Evolutionary conservation across 2,329 filamentous ascomycete species (phyloP).

Genomic region (Venturia pyrina): DNA sequence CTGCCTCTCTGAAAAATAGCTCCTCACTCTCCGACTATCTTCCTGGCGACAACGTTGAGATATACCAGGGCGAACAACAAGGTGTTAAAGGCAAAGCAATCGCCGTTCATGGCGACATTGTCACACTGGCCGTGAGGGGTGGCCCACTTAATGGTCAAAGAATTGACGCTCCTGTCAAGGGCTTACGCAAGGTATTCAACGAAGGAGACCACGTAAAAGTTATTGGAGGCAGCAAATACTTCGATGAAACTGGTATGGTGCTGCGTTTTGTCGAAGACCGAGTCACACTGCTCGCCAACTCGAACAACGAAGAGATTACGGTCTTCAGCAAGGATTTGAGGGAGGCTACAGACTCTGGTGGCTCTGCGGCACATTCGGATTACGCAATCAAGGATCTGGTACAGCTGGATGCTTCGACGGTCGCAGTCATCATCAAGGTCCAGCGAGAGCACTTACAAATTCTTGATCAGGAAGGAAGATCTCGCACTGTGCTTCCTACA

Average conservation of each 20-base stretch:
- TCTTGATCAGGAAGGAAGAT: constrained; percentile 80
- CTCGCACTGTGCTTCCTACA: constrained; percentile 74
- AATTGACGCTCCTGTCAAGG: constrained; percentile 88
- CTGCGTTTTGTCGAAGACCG: constrained; percentile 87
- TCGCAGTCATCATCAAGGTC: constrained; percentile 88
- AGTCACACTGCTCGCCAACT: constrained; percentile 86
- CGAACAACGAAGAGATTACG: constrained; percentile 85
- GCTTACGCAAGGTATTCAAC: constrained; percentile 83
- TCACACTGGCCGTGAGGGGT: constrained; percentile 75
- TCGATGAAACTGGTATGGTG: constrained; percentile 94
- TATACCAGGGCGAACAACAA: constrained; percentile 90
- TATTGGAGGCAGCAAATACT: constrained; percentile 87
- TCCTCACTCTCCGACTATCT: constrained; percentile 76
- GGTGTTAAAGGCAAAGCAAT: constrained; percentile 79
- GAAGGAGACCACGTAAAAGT: constrained; percentile 98
- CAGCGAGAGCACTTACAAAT: constrained; percentile 87
- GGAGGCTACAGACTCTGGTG: constrained; percentile 85
- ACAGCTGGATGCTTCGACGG: constrained; percentile 84
- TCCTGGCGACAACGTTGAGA: constrained; percentile 90
- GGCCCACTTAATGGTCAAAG: constrained; percentile 72
- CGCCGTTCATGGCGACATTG: constrained; percentile 83
- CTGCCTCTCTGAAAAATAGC: constrained; percentile 78
- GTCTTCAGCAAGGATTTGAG: constrained; percentile 96
- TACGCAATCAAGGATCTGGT: constrained; percentile 90
- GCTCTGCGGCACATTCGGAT: constrained; percentile 73